Evolutionary conservation across 208 protist genomes (phyloP).

Genomic region (Leishmania turanica): DNA sequence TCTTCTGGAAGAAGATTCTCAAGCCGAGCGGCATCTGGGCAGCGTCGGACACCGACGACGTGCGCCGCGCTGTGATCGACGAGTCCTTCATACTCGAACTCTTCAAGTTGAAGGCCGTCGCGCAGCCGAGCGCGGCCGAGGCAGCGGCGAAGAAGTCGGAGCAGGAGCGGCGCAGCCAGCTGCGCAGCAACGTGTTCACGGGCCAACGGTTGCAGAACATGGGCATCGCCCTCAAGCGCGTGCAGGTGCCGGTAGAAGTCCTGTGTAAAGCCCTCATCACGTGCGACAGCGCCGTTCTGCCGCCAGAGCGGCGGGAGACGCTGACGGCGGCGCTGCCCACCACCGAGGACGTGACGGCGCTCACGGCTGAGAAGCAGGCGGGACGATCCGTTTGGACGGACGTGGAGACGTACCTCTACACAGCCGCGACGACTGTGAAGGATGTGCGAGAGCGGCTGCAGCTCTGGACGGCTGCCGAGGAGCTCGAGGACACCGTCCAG

Average conservation of each 20-base stretch:
- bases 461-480: slow-evolving; percentile 59
- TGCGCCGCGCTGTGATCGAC: slow-evolving; percentile 41
- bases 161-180: slow-evolving; percentile 30
- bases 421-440: slow-evolving; percentile 46
- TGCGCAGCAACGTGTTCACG: slow-evolving; percentile 55
- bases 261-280: slow-evolving; percentile 55
- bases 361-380: slow-evolving; percentile 44
- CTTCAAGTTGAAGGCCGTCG: slow-evolving; percentile 51
- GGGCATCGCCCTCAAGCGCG: slow-evolving; percentile 67
- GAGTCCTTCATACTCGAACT: slow-evolving; percentile 62
- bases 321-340: slow-evolving; percentile 53
- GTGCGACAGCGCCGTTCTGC: slow-evolving; percentile 50
- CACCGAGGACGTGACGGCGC: slow-evolving; percentile 47
- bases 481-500: slow-evolving; percentile 49
- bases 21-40: slow-evolving; percentile 70
- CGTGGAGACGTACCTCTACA: slow-evolving; percentile 66
- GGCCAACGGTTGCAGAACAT: slow-evolving; percentile 78
- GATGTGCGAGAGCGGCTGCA: slow-evolving; percentile 75
- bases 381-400: slow-evolving; percentile 57
- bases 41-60: slow-evolving; percentile 28
- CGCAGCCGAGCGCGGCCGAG: slow-evolving; percentile 7
- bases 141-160: slow-evolving; percentile 17
- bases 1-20: slow-evolving; percentile 83
- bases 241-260: slow-evolving; percentile 52
- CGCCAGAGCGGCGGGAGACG: slow-evolving; percentile 47